phyloP scores from a whole-genome alignment of 139 green algal species.

The Chlamydomonas sp. region DNA sequence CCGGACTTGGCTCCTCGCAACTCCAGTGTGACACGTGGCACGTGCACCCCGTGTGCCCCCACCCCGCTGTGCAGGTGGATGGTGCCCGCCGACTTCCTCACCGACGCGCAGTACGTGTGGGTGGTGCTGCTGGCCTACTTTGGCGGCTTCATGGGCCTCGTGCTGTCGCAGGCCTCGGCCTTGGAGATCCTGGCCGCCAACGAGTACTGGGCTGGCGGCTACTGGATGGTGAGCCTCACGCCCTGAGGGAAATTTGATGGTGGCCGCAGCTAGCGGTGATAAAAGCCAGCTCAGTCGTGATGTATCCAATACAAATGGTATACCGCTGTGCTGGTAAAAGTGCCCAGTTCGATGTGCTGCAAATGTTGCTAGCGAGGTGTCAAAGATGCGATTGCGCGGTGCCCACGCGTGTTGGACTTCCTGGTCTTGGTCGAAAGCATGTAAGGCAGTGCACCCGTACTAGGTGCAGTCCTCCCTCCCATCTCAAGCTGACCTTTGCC shows the following conservation, averaged over 20 bases:
- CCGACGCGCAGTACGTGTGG: not conserved
- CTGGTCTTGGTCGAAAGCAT: not conserved
- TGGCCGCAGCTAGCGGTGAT: not conserved
- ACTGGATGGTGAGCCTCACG: not conserved
- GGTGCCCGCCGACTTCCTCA: not conserved
- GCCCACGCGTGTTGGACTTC: not conserved
- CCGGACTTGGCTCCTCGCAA: too few relatives aligned
- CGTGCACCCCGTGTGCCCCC: too few relatives aligned
- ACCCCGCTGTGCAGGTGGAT: not conserved
- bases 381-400: not conserved
- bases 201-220: not conserved
- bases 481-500: not conserved
- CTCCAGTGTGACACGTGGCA: not conserved
- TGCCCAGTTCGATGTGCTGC: not conserved
- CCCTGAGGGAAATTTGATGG: not conserved
- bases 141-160: not conserved
- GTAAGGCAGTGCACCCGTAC: not conserved
- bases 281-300: not conserved
- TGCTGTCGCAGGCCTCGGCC: not conserved
- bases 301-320: not conserved
- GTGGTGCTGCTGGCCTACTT: slow-evolving; percentile 3
- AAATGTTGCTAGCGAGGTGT: not conserved
- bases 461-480: not conserved
- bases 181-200: not conserved
- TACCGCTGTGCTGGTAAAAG: not conserved